phyloP scores from a whole-genome alignment of 306 rosid genomes.

The Malus sylvestris region DNA sequence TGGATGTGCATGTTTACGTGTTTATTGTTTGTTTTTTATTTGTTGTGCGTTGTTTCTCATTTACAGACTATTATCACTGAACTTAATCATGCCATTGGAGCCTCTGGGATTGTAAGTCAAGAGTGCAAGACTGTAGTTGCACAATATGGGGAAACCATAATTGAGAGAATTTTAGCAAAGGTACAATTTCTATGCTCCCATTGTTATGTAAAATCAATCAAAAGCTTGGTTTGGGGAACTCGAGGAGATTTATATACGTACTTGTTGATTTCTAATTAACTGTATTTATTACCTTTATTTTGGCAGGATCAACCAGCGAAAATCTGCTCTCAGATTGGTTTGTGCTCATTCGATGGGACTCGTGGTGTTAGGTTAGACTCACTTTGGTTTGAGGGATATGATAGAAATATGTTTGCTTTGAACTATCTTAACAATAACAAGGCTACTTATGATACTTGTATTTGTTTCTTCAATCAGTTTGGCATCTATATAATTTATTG shows the following conservation, averaged over 20 bases:
- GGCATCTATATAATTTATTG: not conserved
- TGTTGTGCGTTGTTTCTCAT: not conserved
- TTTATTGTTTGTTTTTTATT: not conserved
- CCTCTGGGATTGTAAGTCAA: slow-evolving; percentile 56
- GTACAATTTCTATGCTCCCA: slow-evolving; percentile 15
- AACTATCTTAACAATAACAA: not conserved
- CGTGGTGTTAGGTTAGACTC: slow-evolving; percentile 45
- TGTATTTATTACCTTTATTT: not conserved
- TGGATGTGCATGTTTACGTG: not conserved
- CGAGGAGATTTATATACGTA: not conserved
- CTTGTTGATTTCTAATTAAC: not conserved
- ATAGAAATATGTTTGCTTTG: not conserved
- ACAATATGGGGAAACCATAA: slow-evolving; percentile 56
- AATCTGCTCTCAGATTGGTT: slow-evolving; percentile 60
- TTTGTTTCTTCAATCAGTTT: not conserved
- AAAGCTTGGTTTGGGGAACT: not conserved
- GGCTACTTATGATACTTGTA: not conserved
- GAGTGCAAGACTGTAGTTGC: slow-evolving; percentile 62
- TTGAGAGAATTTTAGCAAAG: slow-evolving; percentile 46
- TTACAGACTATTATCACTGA: slow-evolving; percentile 50
- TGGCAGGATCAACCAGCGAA: slow-evolving; percentile 50
- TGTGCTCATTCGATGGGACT: slow-evolving; percentile 53
- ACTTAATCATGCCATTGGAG: slow-evolving; percentile 73
- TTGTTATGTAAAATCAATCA: not conserved
- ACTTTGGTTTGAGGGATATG: not conserved